A percentile compares a stretch with the other conserved stretches of the same genome.
phyloP scores from a whole-genome alignment of 331 rosid species.

The Stylosanthes scabra region DNA sequence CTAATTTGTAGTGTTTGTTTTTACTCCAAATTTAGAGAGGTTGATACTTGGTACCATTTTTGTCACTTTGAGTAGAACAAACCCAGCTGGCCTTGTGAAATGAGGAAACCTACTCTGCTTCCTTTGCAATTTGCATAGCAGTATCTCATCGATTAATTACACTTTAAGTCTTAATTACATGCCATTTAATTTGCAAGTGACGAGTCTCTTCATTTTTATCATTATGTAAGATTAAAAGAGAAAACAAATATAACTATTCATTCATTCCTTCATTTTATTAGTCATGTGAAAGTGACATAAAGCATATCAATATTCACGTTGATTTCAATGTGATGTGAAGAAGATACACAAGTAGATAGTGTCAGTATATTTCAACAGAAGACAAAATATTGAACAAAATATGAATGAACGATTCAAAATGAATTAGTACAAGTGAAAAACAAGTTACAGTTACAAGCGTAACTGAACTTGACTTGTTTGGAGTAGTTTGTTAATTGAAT shows the following conservation, averaged over 20 bases:
- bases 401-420: neutral
- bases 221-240: neutral
- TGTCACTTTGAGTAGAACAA: slow-evolving; percentile 39
- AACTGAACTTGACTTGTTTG: neutral
- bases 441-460: neutral
- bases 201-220: too few relatives aligned
- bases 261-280: neutral
- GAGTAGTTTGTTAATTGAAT: neutral
- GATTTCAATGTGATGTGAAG: neutral
- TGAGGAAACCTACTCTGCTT: slow-evolving; percentile 35
- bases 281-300: slow-evolving; percentile 4
- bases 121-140: neutral
- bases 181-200: too few relatives aligned
- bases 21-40: slow-evolving; percentile 9
- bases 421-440: neutral
- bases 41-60: slow-evolving; percentile 37
- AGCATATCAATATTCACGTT: neutral
- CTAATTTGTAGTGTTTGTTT: slow-evolving; percentile 26
- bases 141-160: slow-evolving; percentile 10
- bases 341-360: neutral
- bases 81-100: slow-evolving; percentile 43
- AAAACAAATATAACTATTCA: neutral
- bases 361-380: neutral
- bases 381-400: neutral
- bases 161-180: too few relatives aligned